Base-by-base conservation (phyloP, 2,329 filamentous ascomycete genomes). In the Exutisphaerella laricina region DNA sequence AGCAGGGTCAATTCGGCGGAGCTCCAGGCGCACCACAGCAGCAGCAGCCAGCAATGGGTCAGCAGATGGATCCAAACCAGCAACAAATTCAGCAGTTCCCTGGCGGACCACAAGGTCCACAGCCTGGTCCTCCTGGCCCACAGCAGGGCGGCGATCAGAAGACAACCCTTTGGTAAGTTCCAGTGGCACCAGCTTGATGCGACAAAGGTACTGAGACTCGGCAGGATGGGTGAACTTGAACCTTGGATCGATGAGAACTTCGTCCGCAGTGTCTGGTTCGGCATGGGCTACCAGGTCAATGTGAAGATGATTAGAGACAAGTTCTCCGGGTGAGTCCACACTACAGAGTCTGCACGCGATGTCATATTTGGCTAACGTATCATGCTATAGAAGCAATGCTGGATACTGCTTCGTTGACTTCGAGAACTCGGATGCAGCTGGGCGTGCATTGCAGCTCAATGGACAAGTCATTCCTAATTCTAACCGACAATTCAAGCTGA, bases 231-330 rank as follows among this genome's bases (percentile, higher is more conserved):
- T 57, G 92, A 98, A 67, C 84, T 98, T 52, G 90, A 97, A 69
- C 87, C 88, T 20, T 98, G 92, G 92, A 97, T 98, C 71, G 92
- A 98, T 59, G 92, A 98, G 73, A 94, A 90, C 70, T 98, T 97
- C 67, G 86, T 98, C 63, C 89, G 94, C 70, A 92, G 85, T 58
- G 81, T 97, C 33, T 97, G 88, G 78, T 94, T 88, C 61, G 82
- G 89, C 59, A 85, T 95, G 72, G 88, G 85, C 56, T 92, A 97
- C 70, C 82, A 82, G 52, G 92, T 98, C 59, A 96, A 96, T 59
- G 92, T 98, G 58, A 98, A 98, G 79, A 95, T 98, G 78, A 98
- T 98, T 61, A 87, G 92, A 55, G 92, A 98, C 73, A 96, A 96
- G 70, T 95, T 95, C 69, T 96, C 90, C 64, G 92, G 90, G 88